phyloP scores from a whole-genome alignment of 2,329 filamentous ascomycete species.

The Periconia sp. region DNA sequence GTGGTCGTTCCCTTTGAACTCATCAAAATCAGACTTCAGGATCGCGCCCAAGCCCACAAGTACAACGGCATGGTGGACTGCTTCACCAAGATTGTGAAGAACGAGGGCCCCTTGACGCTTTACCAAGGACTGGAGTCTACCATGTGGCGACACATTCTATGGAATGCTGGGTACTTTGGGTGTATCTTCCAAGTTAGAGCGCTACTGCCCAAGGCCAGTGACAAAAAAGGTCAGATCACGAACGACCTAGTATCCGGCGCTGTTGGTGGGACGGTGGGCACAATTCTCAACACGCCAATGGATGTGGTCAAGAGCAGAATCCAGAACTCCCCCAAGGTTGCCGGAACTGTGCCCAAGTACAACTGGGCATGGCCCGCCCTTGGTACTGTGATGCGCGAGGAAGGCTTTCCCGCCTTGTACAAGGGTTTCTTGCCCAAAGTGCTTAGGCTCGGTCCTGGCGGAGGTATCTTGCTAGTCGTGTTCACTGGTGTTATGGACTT shows the following conservation, averaged over 20 bases:
- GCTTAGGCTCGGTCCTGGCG: slow-evolving; percentile 70
- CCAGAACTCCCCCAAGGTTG: slow-evolving; percentile 84
- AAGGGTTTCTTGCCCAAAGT: slow-evolving; percentile 99
- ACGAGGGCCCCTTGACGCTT: slow-evolving; percentile 82
- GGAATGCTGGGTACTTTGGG: slow-evolving; percentile 97
- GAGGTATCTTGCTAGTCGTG: slow-evolving; percentile 77
- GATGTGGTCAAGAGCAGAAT: slow-evolving; percentile 98
- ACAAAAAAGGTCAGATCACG: slow-evolving; percentile 76
- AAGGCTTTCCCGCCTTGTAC: slow-evolving; percentile 89
- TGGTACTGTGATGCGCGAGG: slow-evolving; percentile 85
- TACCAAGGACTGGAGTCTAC: slow-evolving; percentile 98
- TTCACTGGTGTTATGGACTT: slow-evolving; percentile 92
- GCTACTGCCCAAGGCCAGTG: slow-evolving; percentile 77
- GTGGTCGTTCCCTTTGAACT: slow-evolving; percentile 98
- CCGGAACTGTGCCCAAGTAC: slow-evolving; percentile 88
- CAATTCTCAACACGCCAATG: slow-evolving; percentile 91
- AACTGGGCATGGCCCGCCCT: slow-evolving; percentile 96
- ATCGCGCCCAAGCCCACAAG: slow-evolving; percentile 87
- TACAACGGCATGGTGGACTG: slow-evolving; percentile 83
- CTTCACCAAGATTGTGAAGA: slow-evolving; percentile 76
- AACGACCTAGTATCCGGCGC: slow-evolving; percentile 88
- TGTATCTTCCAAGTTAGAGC: slow-evolving; percentile 96
- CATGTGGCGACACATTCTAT: slow-evolving; percentile 90
- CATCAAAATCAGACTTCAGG: slow-evolving; percentile 97
- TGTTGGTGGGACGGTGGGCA: slow-evolving; percentile 87